Percentiles rank a stretch among this genome's conserved stretches.
Evolutionary conservation across 2,329 filamentous ascomycete genomes (phyloP).

Genomic region (Aspergillus piperis): DNA sequence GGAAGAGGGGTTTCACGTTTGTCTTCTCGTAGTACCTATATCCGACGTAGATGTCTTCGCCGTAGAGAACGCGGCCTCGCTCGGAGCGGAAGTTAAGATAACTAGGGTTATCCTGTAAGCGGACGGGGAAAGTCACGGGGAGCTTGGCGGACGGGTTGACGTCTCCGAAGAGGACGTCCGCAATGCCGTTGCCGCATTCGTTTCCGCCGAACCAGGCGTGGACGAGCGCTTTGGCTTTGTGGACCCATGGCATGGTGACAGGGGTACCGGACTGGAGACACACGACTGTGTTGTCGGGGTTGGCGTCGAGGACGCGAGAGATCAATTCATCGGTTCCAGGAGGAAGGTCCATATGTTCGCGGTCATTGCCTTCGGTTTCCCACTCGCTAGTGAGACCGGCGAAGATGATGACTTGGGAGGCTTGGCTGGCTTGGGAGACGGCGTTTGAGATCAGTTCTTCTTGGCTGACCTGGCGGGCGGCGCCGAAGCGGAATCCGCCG

Average conservation of each 20-base stretch:
- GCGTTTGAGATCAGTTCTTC: slow-evolving; percentile 65
- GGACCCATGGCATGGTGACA: slow-evolving; percentile 52
- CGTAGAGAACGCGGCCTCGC: slow-evolving; percentile 71
- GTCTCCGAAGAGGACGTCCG: slow-evolving; percentile 73
- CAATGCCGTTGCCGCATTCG: slow-evolving; percentile 78
- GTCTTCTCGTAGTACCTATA: slow-evolving; percentile 78
- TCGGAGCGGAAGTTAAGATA: slow-evolving; percentile 75
- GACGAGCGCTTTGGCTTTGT: slow-evolving; percentile 58
- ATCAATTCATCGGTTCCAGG: slow-evolving; percentile 61
- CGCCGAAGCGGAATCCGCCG: slow-evolving; percentile 65
- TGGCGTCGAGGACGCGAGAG: slow-evolving; percentile 63
- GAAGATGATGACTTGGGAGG: slow-evolving; percentile 76
- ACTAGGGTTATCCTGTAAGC: slow-evolving; percentile 69
- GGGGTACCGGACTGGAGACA: slow-evolving; percentile 79
- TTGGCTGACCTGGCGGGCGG: slow-evolving; percentile 59
- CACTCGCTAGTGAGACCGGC: slow-evolving; percentile 78
- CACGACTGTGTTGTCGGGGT: slow-evolving; percentile 66
- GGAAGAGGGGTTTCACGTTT: slow-evolving; percentile 67
- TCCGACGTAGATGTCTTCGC: slow-evolving; percentile 78
- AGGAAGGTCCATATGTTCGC: slow-evolving; percentile 59
- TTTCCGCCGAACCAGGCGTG: slow-evolving; percentile 89
- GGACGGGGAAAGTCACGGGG: slow-evolving; percentile 69
- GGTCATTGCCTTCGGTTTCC: slow-evolving; percentile 73
- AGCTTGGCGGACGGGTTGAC: slow-evolving; percentile 75
- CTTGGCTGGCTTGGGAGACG: slow-evolving; percentile 65